These are phyloP conservation scores for Prinsepia uniflora DNA, from an alignment of 306 rosid species.

Conservation along the genomic window DNA sequence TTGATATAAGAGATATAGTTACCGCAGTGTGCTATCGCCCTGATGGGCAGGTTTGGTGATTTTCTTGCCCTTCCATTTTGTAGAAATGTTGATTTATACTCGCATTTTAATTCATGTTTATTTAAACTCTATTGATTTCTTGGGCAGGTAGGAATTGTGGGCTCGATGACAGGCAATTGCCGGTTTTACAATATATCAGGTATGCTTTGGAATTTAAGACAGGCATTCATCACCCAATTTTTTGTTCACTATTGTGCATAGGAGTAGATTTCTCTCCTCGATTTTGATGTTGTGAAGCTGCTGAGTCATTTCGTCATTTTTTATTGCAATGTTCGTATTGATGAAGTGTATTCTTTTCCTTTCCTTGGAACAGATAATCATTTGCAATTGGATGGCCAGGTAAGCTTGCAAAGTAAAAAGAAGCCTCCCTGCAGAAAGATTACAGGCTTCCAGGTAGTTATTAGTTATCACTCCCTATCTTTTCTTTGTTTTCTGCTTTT, in stretches of 20 bases:
- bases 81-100: conserved; percentile 10
- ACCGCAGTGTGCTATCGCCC: conserved; percentile 90
- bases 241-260: conserved; percentile 17
- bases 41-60: conserved; percentile 71
- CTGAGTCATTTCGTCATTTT: neutral
- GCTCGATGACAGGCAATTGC: conserved; percentile 75
- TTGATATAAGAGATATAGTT: conserved; percentile 66
- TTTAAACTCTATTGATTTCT: conserved; percentile 27
- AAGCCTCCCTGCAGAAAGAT: conserved; percentile 75
- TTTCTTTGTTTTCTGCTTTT: conserved; percentile 21
- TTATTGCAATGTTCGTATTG: neutral
- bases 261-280: neutral
- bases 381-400: conserved; percentile 57
- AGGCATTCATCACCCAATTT: conserved; percentile 5
- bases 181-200: conserved; percentile 75
- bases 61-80: conserved; percentile 24
- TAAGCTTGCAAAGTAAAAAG: conserved; percentile 65
- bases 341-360: conserved; percentile 6
- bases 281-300: neutral
- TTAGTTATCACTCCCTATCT: conserved; percentile 22
- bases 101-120: conserved; percentile 15
- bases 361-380: conserved; percentile 57
- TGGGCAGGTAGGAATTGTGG: conserved; percentile 77
- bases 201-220: conserved; percentile 24
- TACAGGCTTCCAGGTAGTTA: conserved; percentile 75